Conservation (phyloP, 1,284 basidiomycete genomes). For the Ganoderma meredithae region DNA sequence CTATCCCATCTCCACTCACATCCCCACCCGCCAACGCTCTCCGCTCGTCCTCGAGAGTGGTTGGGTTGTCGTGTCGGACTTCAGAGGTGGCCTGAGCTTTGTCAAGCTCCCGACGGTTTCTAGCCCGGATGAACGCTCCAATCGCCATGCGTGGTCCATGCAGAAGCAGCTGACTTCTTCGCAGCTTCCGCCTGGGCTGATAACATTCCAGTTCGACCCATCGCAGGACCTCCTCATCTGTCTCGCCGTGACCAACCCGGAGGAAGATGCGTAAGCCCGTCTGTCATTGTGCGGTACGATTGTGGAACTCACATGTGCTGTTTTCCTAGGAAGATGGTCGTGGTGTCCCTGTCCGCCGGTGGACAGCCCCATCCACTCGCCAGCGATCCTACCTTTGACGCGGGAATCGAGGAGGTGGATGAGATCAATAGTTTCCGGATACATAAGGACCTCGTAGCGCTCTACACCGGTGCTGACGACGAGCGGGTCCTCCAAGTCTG, state of each 20-base stretch:
- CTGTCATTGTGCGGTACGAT: neutral
- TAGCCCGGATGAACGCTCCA: neutral
- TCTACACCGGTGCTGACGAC: neutral
- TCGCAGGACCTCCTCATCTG: conserved; percentile 14
- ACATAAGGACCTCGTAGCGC: neutral
- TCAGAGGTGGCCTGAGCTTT: neutral
- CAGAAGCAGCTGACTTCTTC: neutral
- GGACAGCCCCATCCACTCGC: conserved; percentile 5
- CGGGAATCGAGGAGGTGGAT: neutral
- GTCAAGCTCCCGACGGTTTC: conserved; percentile 4
- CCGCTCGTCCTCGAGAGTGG: conserved; percentile 3
- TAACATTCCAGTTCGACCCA: conserved; percentile 10
- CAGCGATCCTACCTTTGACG: neutral
- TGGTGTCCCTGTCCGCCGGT: conserved; percentile 5
- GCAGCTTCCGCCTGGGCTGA: neutral
- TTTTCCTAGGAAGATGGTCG: conserved; percentile 3
- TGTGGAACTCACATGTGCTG: neutral
- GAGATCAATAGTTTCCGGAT: conserved; percentile 13
- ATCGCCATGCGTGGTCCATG: neutral
- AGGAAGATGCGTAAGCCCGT: neutral
- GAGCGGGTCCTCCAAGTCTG: conserved; percentile 14
- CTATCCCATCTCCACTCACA: neutral
- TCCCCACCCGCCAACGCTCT: neutral
- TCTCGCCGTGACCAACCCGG: neutral
- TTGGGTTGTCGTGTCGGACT: conserved; percentile 1